phyloP scores from a whole-genome alignment of 2,329 filamentous ascomycete genomes.

The Bipolaris cookei region DNA sequence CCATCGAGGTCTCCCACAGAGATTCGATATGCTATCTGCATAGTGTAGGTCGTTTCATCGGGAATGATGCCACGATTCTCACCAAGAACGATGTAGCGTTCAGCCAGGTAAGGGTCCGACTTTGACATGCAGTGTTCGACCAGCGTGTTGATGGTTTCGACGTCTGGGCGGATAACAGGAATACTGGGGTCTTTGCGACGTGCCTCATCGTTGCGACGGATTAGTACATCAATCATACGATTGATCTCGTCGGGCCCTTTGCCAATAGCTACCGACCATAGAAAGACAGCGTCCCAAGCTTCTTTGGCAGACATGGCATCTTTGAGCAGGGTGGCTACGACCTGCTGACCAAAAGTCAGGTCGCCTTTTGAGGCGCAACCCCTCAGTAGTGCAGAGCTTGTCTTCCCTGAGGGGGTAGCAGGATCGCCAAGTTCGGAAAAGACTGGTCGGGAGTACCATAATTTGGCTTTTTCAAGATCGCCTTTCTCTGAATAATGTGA shows the following conservation, averaged over 20 bases:
- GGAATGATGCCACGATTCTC: conserved; percentile 69
- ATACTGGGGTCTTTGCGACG: conserved; percentile 39
- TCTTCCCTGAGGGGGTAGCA: conserved; percentile 28
- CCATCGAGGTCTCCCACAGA: conserved; percentile 73
- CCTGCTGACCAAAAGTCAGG: conserved; percentile 51
- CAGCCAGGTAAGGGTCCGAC: conserved; percentile 72
- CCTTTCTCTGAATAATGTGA: conserved; percentile 66
- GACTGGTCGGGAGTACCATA: conserved; percentile 69
- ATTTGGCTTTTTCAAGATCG: conserved; percentile 66
- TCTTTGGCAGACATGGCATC: conserved; percentile 51
- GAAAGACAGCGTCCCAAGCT: conserved; percentile 74
- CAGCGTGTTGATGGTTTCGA: conserved; percentile 76
- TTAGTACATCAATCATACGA: conserved; percentile 73
- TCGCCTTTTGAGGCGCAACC: conserved; percentile 58
- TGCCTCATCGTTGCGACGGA: conserved; percentile 56
- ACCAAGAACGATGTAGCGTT: conserved; percentile 73
- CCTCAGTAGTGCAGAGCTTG: conserved; percentile 63
- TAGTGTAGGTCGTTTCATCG: conserved; percentile 72
- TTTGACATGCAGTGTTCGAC: conserved; percentile 74
- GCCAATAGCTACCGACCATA: conserved; percentile 76
- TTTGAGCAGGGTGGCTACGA: conserved; percentile 47
- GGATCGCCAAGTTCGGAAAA: conserved; percentile 28
- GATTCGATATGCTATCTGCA: conserved; percentile 80
- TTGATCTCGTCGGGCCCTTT: conserved; percentile 74
- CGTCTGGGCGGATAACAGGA: conserved; percentile 62